Conservation (phyloP, 2,329 filamentous ascomycete species). For the Fusarium coicis region DNA sequence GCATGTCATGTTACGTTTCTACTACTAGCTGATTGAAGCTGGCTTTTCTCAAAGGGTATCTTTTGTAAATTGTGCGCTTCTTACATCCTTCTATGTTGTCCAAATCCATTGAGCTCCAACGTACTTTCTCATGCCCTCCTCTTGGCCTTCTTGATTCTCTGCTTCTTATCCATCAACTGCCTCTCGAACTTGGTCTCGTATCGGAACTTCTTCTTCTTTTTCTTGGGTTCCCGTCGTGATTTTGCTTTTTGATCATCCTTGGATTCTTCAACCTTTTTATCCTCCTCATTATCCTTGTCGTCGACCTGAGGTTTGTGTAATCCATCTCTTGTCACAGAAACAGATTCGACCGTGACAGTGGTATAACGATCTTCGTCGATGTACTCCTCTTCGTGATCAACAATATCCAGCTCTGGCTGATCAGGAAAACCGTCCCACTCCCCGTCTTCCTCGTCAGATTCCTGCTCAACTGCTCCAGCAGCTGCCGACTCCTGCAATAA, state of each 20-base stretch:
- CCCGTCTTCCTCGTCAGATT: slow-evolving; percentile 57
- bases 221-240: slow-evolving; percentile 65
- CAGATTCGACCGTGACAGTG: slow-evolving; percentile 91
- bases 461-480: slow-evolving; percentile 53
- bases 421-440: slow-evolving; percentile 76
- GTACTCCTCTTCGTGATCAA: slow-evolving; percentile 92
- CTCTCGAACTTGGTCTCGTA: slow-evolving; percentile 92
- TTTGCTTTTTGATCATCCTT: slow-evolving; percentile 45
- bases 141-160: slow-evolving; percentile 67
- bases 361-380: slow-evolving; percentile 97
- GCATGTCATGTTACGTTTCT: slow-evolving; percentile 48
- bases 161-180: slow-evolving; percentile 76
- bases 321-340: slow-evolving; percentile 81
- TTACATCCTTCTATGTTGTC: slow-evolving; percentile 30
- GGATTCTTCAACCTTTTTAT: slow-evolving; percentile 44
- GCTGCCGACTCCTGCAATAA: slow-evolving; percentile 71
- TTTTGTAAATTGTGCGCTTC: slow-evolving; percentile 40
- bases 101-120: slow-evolving; percentile 7
- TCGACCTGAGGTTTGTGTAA: slow-evolving; percentile 64
- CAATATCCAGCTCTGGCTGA: slow-evolving; percentile 56
- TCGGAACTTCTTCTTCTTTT: slow-evolving; percentile 90
- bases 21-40: slow-evolving; percentile 46
- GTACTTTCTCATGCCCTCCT: slow-evolving; percentile 16
- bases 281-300: slow-evolving; percentile 52
- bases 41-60: slow-evolving; percentile 48